Evolutionary conservation across 139 green algal genomes (phyloP).

Genomic region (Coelastrella sp.): DNA sequence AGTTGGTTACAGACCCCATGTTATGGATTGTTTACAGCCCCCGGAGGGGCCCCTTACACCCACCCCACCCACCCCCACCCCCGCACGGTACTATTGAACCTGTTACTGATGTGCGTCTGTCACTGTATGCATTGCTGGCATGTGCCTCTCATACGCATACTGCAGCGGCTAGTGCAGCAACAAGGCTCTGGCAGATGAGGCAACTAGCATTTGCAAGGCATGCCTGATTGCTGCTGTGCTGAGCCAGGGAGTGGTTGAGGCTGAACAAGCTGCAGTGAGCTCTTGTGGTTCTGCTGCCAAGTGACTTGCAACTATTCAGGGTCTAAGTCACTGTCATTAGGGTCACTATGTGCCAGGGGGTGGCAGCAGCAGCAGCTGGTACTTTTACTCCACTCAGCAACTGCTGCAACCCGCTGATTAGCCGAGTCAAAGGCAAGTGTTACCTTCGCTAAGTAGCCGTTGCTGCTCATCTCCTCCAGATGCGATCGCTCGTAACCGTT

Average conservation of each 20-base stretch:
- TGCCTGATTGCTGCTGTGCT: background rate
- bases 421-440: no score
- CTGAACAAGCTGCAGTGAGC: no score
- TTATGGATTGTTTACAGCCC: no score
- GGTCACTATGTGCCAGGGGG: no score
- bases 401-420: background rate
- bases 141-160: background rate
- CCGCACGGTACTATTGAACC: no score
- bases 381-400: background rate
- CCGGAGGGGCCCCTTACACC: no score
- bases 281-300: background rate
- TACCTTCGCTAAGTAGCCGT: constrained; percentile 24
- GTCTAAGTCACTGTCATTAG: no score
- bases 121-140: background rate
- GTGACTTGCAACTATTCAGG: background rate
- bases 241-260: background rate
- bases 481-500: constrained; percentile 68
- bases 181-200: background rate
- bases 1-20: no score
- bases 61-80: no score
- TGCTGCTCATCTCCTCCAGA: constrained; percentile 38
- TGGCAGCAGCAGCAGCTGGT: background rate
- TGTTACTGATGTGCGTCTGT: no score
- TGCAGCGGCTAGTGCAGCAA: background rate
- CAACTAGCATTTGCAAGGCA: background rate